Conservation (phyloP, 495 filamentous ascomycete genomes). For the Penicillium desertorum region DNA sequence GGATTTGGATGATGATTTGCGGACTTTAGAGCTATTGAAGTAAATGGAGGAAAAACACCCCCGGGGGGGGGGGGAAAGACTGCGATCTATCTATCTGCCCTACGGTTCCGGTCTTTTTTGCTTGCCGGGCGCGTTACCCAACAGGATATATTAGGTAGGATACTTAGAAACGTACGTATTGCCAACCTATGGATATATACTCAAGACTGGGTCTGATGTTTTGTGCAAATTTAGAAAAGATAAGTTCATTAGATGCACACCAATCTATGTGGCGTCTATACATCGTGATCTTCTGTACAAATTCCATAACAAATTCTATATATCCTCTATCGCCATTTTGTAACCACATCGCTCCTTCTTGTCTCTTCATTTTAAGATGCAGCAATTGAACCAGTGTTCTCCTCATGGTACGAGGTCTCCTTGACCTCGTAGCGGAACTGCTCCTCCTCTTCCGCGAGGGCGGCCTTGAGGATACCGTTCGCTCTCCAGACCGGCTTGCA, state of each 20-base stretch:
- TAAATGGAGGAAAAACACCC: too few relatives aligned
- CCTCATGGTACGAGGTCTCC: conserved; percentile 25
- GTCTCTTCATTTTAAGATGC: background rate
- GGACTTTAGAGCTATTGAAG: too few relatives aligned
- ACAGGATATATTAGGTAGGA: too few relatives aligned
- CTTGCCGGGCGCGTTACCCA: too few relatives aligned
- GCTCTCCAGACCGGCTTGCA: conserved; percentile 55
- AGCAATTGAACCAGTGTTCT: conserved; percentile 13
- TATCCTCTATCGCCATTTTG: background rate
- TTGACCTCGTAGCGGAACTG: conserved; percentile 39
- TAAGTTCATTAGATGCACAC: background rate
- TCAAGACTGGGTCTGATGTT: background rate
- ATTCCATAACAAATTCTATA: background rate
- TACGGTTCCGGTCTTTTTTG: too few relatives aligned
- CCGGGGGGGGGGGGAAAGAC: too few relatives aligned
- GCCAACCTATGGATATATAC: too few relatives aligned
- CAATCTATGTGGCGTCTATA: conserved; percentile 3
- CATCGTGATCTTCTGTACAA: background rate
- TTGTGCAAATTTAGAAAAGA: background rate
- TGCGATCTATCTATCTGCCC: too few relatives aligned
- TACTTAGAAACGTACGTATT: too few relatives aligned
- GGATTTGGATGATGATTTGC: too few relatives aligned
- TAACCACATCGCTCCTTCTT: conserved; percentile 5
- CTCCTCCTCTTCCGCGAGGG: conserved; percentile 37
- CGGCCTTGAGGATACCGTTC: conserved; percentile 36